Percentiles rank a stretch among this genome's conserved stretches.
Conservation (phyloP, 768 basidiomycete genomes). For the Asterophora lycoperdoides region DNA sequence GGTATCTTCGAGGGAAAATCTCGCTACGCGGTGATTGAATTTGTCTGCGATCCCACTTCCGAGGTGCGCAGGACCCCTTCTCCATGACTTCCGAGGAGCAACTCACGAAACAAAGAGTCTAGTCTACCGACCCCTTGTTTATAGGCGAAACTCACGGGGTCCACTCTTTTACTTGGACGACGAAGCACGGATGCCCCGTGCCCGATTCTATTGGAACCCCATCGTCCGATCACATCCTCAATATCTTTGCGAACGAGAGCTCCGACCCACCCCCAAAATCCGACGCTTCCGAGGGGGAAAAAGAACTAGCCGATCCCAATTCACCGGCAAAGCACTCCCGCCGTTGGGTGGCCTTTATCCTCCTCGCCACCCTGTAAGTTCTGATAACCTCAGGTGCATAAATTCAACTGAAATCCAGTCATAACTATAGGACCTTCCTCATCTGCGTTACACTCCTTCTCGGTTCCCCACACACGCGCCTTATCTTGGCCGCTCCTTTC, state of each 20-base stretch:
- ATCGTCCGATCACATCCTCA: neutral
- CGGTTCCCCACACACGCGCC: constrained; percentile 23
- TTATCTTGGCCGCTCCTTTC: constrained; percentile 20
- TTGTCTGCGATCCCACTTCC: constrained; percentile 7
- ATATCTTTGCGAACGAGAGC: constrained; percentile 4
- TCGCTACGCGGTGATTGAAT: constrained; percentile 6
- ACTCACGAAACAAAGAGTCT: neutral
- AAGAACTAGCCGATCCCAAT: constrained; percentile 21
- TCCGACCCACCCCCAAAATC: constrained; percentile 8
- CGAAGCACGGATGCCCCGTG: constrained; percentile 26
- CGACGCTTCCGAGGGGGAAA: constrained; percentile 20
- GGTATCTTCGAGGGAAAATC: neutral
- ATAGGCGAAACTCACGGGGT: constrained; percentile 13
- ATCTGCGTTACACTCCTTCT: constrained; percentile 17
- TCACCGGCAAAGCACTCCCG: constrained; percentile 14
- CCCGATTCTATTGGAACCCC: neutral
- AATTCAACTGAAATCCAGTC: neutral
- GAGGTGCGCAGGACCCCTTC: neutral
- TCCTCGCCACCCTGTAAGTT: constrained; percentile 24
- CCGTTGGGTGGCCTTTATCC: constrained; percentile 21
- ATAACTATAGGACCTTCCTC: constrained; percentile 10
- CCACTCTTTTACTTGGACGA: constrained; percentile 24
- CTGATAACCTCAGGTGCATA: neutral
- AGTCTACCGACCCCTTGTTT: constrained; percentile 15
- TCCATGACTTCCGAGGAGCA: neutral